These are phyloP conservation scores for Aspergillus awamori DNA, from an alignment of 2,329 filamentous ascomycete genomes.

Conservation along the genomic window DNA sequence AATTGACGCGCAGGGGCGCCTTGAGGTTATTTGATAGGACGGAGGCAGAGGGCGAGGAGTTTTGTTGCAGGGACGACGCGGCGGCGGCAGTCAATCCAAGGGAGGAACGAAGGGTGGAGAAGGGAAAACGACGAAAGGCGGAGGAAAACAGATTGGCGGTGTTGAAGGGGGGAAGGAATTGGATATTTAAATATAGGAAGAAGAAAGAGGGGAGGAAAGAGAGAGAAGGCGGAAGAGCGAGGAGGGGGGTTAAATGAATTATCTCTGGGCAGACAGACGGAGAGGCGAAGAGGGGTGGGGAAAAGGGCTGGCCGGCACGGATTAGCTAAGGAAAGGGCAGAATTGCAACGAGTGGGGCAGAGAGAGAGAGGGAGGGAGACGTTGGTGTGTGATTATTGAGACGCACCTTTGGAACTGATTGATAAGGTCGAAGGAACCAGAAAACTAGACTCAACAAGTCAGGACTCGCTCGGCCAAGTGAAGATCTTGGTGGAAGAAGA, in stretches of 20 bases:
- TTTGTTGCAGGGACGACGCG: slow-evolving; percentile 69
- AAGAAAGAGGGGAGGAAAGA: slow-evolving; percentile 17
- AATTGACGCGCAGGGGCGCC: slow-evolving; percentile 47
- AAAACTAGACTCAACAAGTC: slow-evolving; percentile 4
- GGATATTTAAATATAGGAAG: slow-evolving; percentile 13
- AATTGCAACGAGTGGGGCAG: too few species aligned
- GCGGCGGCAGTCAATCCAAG: slow-evolving; percentile 72
- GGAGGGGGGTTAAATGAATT: slow-evolving; percentile 20
- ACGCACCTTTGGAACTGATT: background rate
- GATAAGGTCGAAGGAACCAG: slow-evolving; percentile 2
- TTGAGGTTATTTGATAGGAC: slow-evolving; percentile 38
- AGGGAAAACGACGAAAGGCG: slow-evolving; percentile 67
- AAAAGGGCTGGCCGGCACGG: slow-evolving; percentile 18
- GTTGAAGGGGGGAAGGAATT: slow-evolving; percentile 19
- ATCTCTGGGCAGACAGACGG: slow-evolving; percentile 12
- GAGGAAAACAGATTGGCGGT: slow-evolving; percentile 92
- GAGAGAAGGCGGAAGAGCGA: slow-evolving; percentile 11
- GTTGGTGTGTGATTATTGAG: too few species aligned
- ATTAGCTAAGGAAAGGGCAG: slow-evolving; percentile 23
- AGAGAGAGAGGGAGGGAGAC: too few species aligned
- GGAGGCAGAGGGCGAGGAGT: slow-evolving; percentile 48
- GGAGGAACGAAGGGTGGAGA: slow-evolving; percentile 69
- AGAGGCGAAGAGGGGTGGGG: slow-evolving; percentile 21
- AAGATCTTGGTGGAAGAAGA: background rate
- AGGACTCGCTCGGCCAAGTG: background rate